These are phyloP conservation scores for Fusarium sp. DNA, from an alignment of 2,329 filamentous ascomycete genomes.

Conservation along the genomic window DNA sequence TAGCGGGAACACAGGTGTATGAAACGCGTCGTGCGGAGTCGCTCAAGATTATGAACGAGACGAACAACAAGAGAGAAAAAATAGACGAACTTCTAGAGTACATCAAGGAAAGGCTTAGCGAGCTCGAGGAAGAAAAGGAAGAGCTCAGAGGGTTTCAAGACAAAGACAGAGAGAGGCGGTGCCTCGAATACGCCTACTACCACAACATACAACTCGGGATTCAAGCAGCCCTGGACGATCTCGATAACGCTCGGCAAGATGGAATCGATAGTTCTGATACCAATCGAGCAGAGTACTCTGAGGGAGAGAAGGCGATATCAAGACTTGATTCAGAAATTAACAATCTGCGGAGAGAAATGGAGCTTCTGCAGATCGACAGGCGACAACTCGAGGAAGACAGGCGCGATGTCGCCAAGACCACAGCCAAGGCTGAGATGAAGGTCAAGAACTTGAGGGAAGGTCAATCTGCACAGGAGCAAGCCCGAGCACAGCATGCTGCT, in stretches of 20 bases:
- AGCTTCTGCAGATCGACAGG: conserved; percentile 86
- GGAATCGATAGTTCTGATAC: conserved; percentile 88
- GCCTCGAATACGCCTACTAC: conserved; percentile 94
- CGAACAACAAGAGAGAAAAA: conserved; percentile 92
- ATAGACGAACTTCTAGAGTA: conserved; percentile 93
- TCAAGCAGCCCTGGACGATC: conserved; percentile 79
- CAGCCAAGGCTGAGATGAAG: conserved; percentile 88
- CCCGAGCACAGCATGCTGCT: conserved; percentile 75
- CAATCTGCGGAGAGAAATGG: conserved; percentile 83
- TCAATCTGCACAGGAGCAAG: conserved; percentile 80
- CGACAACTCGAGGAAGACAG: conserved; percentile 90
- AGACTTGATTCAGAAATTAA: conserved; percentile 83
- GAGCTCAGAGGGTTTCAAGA: conserved; percentile 94
- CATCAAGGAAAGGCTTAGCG: conserved; percentile 88
- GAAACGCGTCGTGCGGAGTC: conserved; percentile 92
- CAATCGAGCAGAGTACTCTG: conserved; percentile 79
- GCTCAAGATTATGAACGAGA: conserved; percentile 96
- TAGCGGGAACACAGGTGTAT: conserved; percentile 98
- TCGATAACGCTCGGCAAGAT: conserved; percentile 84
- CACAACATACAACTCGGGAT: conserved; percentile 88
- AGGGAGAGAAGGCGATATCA: conserved; percentile 83
- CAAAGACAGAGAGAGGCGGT: conserved; percentile 91
- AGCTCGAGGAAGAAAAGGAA: conserved; percentile 97
- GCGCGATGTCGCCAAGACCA: conserved; percentile 80
- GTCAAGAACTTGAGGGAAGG: conserved; percentile 86